Conservation (phyloP, 2,329 filamentous ascomycete species). For the Paraconiothyrium brasiliense region DNA sequence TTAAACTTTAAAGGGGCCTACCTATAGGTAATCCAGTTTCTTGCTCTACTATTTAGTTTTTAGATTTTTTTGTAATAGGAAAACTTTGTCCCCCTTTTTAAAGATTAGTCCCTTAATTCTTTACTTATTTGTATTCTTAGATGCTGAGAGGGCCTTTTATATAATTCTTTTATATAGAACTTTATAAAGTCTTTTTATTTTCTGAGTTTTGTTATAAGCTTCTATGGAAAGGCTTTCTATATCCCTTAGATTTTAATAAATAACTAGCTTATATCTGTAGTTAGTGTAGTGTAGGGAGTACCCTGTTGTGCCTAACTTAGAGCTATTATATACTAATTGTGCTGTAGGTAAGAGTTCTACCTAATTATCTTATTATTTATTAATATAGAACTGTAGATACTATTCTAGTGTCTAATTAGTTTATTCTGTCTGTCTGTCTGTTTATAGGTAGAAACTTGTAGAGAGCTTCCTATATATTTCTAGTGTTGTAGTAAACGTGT, state of each 20-base stretch:
- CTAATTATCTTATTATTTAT: slow-evolving; percentile 15
- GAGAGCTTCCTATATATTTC: neutral
- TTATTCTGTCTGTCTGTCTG: slow-evolving; percentile 7
- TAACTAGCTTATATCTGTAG: slow-evolving; percentile 8
- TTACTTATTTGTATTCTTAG: neutral
- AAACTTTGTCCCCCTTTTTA: too few species aligned
- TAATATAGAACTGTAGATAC: slow-evolving; percentile 7
- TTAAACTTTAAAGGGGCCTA: too few species aligned
- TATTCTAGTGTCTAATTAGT: slow-evolving; percentile 11
- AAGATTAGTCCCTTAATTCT: too few species aligned
- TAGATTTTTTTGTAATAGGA: too few species aligned
- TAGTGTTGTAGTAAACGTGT: neutral
- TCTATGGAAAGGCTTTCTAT: too few species aligned
- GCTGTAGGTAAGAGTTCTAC: slow-evolving; percentile 2
- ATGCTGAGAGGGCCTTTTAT: slow-evolving; percentile 5
- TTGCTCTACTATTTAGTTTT: too few species aligned
- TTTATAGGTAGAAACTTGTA: slow-evolving; percentile 11
- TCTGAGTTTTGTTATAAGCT: neutral
- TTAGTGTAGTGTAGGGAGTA: slow-evolving; percentile 15
- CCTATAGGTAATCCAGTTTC: too few species aligned
- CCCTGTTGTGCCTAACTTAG: neutral
- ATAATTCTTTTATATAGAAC: too few species aligned
- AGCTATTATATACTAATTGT: slow-evolving; percentile 10
- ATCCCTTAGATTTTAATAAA: too few species aligned
- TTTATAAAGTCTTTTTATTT: too few species aligned